Evolutionary conservation across 148 eudicot genomes (phyloP).

Genomic region (Chenopodium formosanum): DNA sequence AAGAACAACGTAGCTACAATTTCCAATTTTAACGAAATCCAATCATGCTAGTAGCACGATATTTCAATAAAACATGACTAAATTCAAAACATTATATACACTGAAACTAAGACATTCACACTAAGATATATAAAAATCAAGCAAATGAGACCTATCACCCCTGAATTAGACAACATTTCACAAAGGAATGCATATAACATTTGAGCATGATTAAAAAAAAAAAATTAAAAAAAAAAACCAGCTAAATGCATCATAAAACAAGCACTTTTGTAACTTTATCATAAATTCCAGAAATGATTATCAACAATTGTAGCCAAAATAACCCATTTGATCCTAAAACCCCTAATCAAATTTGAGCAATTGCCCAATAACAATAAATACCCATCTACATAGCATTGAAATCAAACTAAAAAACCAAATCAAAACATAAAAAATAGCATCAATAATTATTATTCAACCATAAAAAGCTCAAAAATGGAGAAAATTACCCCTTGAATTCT

Average conservation of each 20-base stretch:
- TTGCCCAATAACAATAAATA: no score
- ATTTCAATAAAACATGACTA: not conserved
- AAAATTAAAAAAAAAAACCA: not conserved
- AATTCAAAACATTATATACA: not conserved
- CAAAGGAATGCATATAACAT: not conserved
- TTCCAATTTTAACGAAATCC: not conserved
- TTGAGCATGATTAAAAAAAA: not conserved
- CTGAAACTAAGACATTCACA: not conserved
- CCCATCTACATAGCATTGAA: no score
- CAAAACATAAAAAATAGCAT: not conserved
- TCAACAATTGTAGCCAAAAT: not conserved
- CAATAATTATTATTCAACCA: no score
- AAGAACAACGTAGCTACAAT: no score
- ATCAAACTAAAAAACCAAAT: not conserved
- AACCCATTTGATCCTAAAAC: not conserved
- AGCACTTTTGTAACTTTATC: no score
- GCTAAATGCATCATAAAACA: not conserved
- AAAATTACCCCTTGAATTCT: slow-evolving; percentile 73
- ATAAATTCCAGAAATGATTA: not conserved
- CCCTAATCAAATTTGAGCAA: no score
- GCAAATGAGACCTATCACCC: no score
- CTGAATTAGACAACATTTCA: not conserved
- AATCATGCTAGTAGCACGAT: not conserved
- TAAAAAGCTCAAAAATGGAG: not conserved
- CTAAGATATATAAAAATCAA: not conserved